Conservation (phyloP, 2,329 filamentous ascomycete species). For the Penicillium griseofulvum region DNA sequence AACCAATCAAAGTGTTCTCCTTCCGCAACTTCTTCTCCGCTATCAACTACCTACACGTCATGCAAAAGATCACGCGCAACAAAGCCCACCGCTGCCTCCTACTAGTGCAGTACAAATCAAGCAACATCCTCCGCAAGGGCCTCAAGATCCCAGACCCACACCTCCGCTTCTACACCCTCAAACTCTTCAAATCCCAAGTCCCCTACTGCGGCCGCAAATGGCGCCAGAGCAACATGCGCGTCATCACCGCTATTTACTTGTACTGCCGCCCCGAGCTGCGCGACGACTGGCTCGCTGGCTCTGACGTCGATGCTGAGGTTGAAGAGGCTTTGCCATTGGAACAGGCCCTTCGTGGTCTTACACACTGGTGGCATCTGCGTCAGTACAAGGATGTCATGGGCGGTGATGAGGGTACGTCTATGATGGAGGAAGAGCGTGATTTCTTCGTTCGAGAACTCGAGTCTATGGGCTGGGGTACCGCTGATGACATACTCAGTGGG, state of each 20-base stretch:
- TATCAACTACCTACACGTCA: constrained; percentile 91
- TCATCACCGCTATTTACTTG: constrained; percentile 94
- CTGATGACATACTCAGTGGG: constrained; percentile 35
- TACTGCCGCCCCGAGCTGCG: constrained; percentile 88
- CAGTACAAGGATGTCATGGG: constrained; percentile 75
- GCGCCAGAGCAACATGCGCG: constrained; percentile 97
- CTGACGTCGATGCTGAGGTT: constrained; percentile 88
- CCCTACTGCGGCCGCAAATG: constrained; percentile 98
- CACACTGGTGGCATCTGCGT: constrained; percentile 90
- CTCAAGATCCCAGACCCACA: constrained; percentile 86
- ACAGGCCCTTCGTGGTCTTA: constrained; percentile 82
- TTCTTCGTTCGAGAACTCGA: constrained; percentile 78
- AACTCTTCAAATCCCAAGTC: constrained; percentile 97
- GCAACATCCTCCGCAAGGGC: constrained; percentile 84
- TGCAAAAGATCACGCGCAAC: constrained; percentile 95
- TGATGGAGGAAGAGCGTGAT: constrained; percentile 70
- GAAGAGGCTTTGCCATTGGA: constrained; percentile 90
- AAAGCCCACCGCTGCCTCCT: constrained; percentile 94
- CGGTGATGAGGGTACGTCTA: constrained; percentile 47
- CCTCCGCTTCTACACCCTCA: constrained; percentile 88
- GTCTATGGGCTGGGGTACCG: constrained; percentile 58
- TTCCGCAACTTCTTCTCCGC: constrained; percentile 92
- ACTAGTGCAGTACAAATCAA: constrained; percentile 92
- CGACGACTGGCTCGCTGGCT: constrained; percentile 89
- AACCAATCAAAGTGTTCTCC: constrained; percentile 82